A percentile compares a stretch with the other conserved stretches of the same genome.
Evolutionary conservation across 768 basidiomycete genomes (phyloP).

Genomic region (Mycena rosella): DNA sequence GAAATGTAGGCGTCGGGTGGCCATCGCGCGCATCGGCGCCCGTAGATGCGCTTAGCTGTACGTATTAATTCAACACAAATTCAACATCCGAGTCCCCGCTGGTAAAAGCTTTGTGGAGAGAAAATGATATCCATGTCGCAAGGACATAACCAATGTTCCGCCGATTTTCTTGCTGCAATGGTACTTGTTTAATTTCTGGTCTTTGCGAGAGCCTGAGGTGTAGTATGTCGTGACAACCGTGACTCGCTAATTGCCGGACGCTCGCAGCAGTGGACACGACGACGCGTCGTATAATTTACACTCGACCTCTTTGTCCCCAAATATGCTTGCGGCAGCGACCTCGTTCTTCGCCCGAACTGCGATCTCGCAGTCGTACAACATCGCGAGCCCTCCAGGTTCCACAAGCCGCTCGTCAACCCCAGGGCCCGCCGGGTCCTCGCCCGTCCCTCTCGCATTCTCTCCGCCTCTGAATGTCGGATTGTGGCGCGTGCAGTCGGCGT

Average conservation of each 20-base stretch:
- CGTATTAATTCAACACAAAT: conserved; percentile 12
- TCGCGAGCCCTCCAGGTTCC: conserved; percentile 57
- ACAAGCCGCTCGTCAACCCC: conserved; percentile 65
- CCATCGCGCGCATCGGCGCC: conserved; percentile 3
- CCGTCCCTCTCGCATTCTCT: conserved; percentile 57
- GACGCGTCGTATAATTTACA: no score
- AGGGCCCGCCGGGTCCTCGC: conserved; percentile 46
- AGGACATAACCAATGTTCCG: neutral
- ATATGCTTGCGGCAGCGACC: conserved; percentile 84
- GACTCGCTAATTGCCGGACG: no score
- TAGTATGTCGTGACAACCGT: no score
- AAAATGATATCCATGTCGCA: neutral
- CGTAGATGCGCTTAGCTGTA: conserved; percentile 8
- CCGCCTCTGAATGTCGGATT: conserved; percentile 80
- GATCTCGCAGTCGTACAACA: conserved; percentile 84
- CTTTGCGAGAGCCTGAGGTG: no score
- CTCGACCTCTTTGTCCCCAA: neutral
- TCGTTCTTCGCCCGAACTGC: conserved; percentile 87
- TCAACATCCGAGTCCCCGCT: no score
- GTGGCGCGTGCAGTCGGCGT: conserved; percentile 90
- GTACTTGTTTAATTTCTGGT: no score
- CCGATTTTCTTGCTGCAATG: no score
- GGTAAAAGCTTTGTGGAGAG: neutral
- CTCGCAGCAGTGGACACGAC: neutral
- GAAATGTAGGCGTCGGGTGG: neutral